phyloP scores from a whole-genome alignment of 2,329 filamentous ascomycete species.

The Pseudocercospora cruenta region DNA sequence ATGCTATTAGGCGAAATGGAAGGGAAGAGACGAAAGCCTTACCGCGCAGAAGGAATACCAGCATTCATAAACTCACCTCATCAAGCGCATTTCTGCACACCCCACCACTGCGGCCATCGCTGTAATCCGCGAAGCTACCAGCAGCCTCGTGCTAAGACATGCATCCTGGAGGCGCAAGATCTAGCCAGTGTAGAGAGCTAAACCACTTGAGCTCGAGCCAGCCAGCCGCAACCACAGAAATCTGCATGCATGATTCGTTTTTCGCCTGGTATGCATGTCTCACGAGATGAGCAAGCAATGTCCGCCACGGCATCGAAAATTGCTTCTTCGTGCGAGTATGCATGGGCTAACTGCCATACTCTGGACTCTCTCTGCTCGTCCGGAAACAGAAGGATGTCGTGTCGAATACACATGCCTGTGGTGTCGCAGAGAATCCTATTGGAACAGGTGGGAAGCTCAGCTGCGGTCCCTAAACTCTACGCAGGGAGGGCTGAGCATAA shows the following conservation, averaged over 20 bases:
- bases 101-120: not conserved
- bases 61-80: conserved; percentile 6
- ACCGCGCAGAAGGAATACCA: not conserved
- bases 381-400: not conserved
- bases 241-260: conserved; percentile 1
- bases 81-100: not conserved
- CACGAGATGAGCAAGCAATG: not conserved
- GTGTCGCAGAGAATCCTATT: not conserved
- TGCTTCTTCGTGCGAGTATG: not conserved
- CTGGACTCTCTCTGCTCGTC: not conserved
- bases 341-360: not conserved
- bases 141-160: conserved; percentile 15
- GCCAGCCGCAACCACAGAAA: not conserved
- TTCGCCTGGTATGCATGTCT: conserved; percentile 6
- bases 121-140: conserved; percentile 5
- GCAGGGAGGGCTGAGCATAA: conserved; percentile 4
- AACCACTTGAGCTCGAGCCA: not conserved
- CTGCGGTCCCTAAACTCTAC: conserved; percentile 1
- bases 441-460: not conserved
- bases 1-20: not conserved
- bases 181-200: conserved; percentile 3
- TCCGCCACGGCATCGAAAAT: not conserved
- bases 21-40: not conserved
- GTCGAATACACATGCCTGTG: not conserved
- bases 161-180: conserved; percentile 18